Evolutionary conservation across 176 grass and related monocot species (phyloP).

Genomic region (Avena atlantica): DNA sequence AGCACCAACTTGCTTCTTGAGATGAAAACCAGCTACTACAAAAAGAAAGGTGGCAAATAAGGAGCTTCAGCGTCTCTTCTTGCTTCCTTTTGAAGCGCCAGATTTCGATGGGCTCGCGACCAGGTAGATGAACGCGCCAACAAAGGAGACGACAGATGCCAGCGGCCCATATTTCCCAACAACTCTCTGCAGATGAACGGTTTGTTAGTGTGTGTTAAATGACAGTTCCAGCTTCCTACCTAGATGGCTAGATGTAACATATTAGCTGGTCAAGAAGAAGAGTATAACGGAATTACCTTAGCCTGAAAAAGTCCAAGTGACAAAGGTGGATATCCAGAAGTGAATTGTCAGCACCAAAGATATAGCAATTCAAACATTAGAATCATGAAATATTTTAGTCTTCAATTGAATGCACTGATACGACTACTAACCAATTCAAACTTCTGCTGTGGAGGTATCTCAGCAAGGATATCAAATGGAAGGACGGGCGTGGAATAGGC

Average conservation of each 20-base stretch:
- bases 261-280: constrained; percentile 10
- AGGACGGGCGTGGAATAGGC: constrained; percentile 65
- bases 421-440: constrained; percentile 68
- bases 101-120: constrained; percentile 66
- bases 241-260: not conserved
- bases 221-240: not conserved
- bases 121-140: constrained; percentile 59
- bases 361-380: not conserved
- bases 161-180: constrained; percentile 58
- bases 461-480: constrained; percentile 66
- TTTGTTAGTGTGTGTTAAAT: not conserved
- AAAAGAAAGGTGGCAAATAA: not conserved
- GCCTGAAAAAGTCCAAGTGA: constrained; percentile 55
- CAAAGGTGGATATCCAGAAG: not conserved
- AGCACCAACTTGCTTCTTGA: constrained; percentile 5
- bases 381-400: not conserved
- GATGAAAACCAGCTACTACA: constrained; percentile 6
- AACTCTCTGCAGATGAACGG: constrained; percentile 52
- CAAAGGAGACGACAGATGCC: constrained; percentile 62
- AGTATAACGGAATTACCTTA: constrained; percentile 53
- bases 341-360: constrained; percentile 16
- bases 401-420: constrained; percentile 8
- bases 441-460: constrained; percentile 67
- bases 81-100: constrained; percentile 49
- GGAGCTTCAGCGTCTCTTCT: constrained; percentile 67